Conservation (phyloP, 768 basidiomycete genomes). For the Kwoniella sp. region DNA sequence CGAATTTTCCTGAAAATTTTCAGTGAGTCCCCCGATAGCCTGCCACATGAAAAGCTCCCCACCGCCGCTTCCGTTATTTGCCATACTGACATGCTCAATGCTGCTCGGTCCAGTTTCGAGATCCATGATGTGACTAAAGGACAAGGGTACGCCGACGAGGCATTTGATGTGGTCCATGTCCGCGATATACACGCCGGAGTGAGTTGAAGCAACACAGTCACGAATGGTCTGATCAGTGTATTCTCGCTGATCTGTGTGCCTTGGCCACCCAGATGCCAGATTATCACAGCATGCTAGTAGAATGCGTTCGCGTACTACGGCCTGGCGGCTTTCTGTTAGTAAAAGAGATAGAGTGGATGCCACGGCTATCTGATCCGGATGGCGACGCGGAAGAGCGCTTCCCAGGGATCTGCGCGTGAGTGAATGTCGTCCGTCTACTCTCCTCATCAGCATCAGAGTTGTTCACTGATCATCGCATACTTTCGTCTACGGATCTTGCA, state of each 20-base stretch:
- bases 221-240: not conserved
- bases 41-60: not conserved
- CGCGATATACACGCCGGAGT: conserved; percentile 26
- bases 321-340: conserved; percentile 24
- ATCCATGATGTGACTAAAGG: conserved; percentile 23
- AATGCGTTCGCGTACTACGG: conserved; percentile 16
- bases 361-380: not conserved
- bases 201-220: conserved; percentile 8
- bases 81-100: not conserved
- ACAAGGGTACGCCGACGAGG: conserved; percentile 15
- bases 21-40: conserved; percentile 12
- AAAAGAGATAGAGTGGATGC: conserved; percentile 21
- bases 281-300: conserved; percentile 12
- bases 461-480: not conserved
- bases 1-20: conserved; percentile 18
- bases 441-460: too few relatives aligned
- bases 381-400: conserved; percentile 15
- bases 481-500: not conserved
- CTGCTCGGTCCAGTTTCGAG: conserved; percentile 18
- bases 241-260: not conserved
- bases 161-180: conserved; percentile 25
- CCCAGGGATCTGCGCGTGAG: conserved; percentile 20
- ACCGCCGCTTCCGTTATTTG: not conserved
- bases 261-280: conserved; percentile 18
- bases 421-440: not conserved